A percentile compares a stretch with the other conserved stretches of the same genome.
Conservation (phyloP, 2,329 filamentous ascomycete genomes). For the Coniochaeta pulveracea region DNA sequence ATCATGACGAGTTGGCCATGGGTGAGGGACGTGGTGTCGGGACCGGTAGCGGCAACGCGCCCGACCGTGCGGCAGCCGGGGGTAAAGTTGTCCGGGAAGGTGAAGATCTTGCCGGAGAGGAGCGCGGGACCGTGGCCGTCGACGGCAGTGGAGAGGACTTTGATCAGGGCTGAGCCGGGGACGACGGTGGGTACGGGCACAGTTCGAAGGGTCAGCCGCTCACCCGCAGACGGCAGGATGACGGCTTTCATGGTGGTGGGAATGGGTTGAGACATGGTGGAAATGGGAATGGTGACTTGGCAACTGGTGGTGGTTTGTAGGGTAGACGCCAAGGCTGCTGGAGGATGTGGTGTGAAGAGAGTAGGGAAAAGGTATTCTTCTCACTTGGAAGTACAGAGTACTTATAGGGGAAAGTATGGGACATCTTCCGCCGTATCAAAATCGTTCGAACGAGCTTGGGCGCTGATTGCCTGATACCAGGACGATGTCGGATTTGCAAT, state of each 20-base stretch:
- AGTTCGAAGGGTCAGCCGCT: slow-evolving; percentile 8
- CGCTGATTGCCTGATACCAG: no score
- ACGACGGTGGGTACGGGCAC: slow-evolving; percentile 7
- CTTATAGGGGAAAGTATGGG: no score
- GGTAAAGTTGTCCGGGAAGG: slow-evolving; percentile 17
- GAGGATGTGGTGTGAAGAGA: no score
- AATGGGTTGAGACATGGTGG: slow-evolving; percentile 2
- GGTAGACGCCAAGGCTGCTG: no score
- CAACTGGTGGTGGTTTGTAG: background rate
- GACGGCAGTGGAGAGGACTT: slow-evolving; percentile 7
- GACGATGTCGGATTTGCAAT: no score
- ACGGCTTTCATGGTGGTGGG: slow-evolving; percentile 12
- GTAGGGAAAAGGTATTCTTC: no score
- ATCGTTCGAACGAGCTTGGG: no score
- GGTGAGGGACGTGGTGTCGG: slow-evolving; percentile 18
- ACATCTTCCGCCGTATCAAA: no score
- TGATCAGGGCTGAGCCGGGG: slow-evolving; percentile 10
- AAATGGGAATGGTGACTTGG: background rate
- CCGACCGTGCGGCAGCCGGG: slow-evolving; percentile 19
- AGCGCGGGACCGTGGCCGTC: slow-evolving; percentile 2
- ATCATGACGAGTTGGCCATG: slow-evolving; percentile 21
- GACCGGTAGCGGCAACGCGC: slow-evolving; percentile 18
- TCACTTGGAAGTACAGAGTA: no score
- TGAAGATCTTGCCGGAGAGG: slow-evolving; percentile 8
- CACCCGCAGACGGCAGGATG: slow-evolving; percentile 4